Evolutionary conservation across 2,329 filamentous ascomycete genomes (phyloP).

Genomic region (Onygena corvina): DNA sequence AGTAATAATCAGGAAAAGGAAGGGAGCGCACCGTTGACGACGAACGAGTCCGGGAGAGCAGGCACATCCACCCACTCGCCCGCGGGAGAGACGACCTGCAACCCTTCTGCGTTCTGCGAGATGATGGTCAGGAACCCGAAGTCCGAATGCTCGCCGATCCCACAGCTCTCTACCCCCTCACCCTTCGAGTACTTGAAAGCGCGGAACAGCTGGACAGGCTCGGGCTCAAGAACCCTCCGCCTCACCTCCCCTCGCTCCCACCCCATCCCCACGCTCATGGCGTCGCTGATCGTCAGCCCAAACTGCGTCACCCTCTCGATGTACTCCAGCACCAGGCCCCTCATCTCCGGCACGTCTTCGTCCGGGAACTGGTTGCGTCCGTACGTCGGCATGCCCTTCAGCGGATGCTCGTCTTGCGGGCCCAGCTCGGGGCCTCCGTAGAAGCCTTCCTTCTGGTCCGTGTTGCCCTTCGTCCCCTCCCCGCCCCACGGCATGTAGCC

Average conservation of each 20-base stretch:
- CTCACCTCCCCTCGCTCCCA: constrained; percentile 8
- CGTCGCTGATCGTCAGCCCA: constrained; percentile 10
- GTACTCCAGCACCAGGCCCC: constrained; percentile 9
- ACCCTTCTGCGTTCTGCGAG: constrained; percentile 36
- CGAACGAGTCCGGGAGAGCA: constrained; percentile 6
- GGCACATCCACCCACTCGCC: constrained; percentile 10
- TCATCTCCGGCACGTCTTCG: constrained; percentile 10
- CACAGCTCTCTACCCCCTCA: constrained; percentile 10
- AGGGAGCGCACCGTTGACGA: constrained; percentile 7
- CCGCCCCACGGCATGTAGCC: constrained; percentile 11
- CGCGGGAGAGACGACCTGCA: constrained; percentile 34
- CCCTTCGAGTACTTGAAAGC: constrained; percentile 10
- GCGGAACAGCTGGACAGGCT: constrained; percentile 9
- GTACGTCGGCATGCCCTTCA: constrained; percentile 7
- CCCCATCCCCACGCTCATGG: constrained; percentile 8
- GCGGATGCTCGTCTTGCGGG: constrained; percentile 7
- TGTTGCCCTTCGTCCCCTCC: constrained; percentile 9
- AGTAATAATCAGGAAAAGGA: background rate
- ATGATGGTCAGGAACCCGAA: too few species aligned
- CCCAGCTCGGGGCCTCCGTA: constrained; percentile 10
- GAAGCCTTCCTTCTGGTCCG: constrained; percentile 11
- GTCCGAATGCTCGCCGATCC: constrained; percentile 10
- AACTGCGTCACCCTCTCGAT: constrained; percentile 8
- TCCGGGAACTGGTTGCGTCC: constrained; percentile 10
- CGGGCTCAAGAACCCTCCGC: constrained; percentile 6